These are phyloP conservation scores for Coleophoma crateriformis DNA, from an alignment of 2,329 filamentous ascomycete species.

Conservation along the genomic window DNA sequence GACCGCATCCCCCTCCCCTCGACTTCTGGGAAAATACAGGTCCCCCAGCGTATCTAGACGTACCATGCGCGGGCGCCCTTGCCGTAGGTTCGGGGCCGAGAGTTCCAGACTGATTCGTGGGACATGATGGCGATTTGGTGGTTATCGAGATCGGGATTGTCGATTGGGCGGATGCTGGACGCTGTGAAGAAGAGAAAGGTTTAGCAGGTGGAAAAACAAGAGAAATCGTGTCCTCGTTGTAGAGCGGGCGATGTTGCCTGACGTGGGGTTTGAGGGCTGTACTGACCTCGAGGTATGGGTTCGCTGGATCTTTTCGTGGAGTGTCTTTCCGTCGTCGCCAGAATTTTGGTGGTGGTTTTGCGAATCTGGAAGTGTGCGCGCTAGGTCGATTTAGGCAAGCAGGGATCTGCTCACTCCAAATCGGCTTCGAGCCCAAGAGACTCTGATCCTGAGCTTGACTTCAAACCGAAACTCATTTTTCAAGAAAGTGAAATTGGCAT, in stretches of 20 bases:
- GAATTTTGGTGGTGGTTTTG: neutral
- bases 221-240: too few relatives aligned
- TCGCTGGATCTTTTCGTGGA: neutral
- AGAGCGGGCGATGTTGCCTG: too few relatives aligned
- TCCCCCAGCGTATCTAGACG: conserved; percentile 31
- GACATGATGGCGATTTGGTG: conserved; percentile 52
- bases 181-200: neutral
- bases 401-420: too few relatives aligned
- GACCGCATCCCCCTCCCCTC: conserved; percentile 12
- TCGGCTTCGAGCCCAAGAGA: too few relatives aligned
- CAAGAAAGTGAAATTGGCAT: too few relatives aligned
- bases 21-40: conserved; percentile 13
- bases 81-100: conserved; percentile 93
- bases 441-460: too few relatives aligned
- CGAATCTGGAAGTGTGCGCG: neutral
- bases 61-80: conserved; percentile 95
- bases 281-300: neutral
- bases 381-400: neutral
- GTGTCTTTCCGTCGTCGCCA: neutral
- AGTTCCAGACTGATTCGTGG: conserved; percentile 99
- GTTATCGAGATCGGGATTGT: neutral
- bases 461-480: too few relatives aligned
- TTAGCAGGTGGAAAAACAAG: too few relatives aligned
- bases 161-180: neutral
- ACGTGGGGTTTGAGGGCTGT: neutral